A percentile compares a stretch with the other conserved stretches of the same genome.
Conservation (phyloP, 2,329 filamentous ascomycete species). For the Trichophyton verrucosum region DNA sequence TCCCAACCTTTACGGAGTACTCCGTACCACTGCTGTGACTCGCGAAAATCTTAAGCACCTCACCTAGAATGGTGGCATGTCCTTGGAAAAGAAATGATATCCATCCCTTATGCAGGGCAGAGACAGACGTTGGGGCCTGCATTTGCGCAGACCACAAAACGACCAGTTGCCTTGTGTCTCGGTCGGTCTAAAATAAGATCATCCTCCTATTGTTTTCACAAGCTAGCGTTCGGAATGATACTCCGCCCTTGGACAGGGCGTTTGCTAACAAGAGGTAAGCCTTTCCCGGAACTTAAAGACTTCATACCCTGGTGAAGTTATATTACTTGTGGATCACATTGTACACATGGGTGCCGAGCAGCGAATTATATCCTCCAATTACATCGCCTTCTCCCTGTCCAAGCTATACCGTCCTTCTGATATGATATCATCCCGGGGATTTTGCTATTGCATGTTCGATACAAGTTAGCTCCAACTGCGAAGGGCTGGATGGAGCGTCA, state of each 20-base stretch:
- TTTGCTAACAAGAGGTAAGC: not conserved
- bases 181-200: not conserved
- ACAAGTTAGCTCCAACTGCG: not conserved
- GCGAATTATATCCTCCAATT: not conserved
- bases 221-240: not conserved
- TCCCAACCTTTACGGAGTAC: not conserved
- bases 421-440: not conserved
- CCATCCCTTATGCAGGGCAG: not conserved
- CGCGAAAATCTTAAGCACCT: not conserved
- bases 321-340: not conserved
- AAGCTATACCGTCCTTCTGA: not conserved
- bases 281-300: not conserved
- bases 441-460: not conserved
- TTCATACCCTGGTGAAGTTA: not conserved
- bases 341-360: not conserved
- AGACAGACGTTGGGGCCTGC: not conserved
- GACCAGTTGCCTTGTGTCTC: not conserved
- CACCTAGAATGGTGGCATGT: not conserved
- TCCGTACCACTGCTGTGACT: not conserved
- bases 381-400: not conserved
- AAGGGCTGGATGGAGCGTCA: not conserved
- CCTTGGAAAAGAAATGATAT: not conserved
- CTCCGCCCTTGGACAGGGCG: not conserved
- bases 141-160: not conserved
- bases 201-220: not conserved